Evolutionary conservation across 169 alveolate species (phyloP).

Genomic region (Cryptosporidium bovis): DNA sequence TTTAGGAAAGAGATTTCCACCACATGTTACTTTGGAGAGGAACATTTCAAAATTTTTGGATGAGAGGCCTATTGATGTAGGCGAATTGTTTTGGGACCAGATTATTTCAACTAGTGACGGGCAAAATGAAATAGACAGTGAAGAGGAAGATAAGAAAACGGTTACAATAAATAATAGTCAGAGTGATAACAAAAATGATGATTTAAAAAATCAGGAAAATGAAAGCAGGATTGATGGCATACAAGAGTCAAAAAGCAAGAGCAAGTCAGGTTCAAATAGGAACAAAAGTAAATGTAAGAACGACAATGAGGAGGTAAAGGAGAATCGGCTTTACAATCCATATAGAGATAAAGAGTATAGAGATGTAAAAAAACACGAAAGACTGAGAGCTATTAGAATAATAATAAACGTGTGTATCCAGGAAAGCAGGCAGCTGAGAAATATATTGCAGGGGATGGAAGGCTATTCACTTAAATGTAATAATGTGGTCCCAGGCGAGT

Average conservation of each 20-base stretch:
- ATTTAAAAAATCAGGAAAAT: too few species aligned
- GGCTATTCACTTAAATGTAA: slow-evolving; percentile 34
- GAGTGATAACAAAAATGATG: not conserved
- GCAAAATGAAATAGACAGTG: not conserved
- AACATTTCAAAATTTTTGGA: slow-evolving; percentile 61
- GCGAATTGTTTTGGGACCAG: slow-evolving; percentile 55
- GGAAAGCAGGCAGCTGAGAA: slow-evolving; percentile 58
- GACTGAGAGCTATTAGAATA: slow-evolving; percentile 61
- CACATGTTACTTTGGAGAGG: slow-evolving; percentile 67
- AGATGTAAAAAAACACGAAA: slow-evolving; percentile 39
- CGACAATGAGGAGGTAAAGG: not conserved
- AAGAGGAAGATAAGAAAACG: not conserved
- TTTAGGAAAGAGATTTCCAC: slow-evolving; percentile 69
- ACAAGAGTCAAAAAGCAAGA: not conserved
- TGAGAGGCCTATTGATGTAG: slow-evolving; percentile 67
- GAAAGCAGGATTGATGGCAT: not conserved
- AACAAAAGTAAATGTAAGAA: not conserved
- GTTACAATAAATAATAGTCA: not conserved
- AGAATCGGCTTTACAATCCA: slow-evolving; percentile 38
- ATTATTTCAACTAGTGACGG: not conserved
- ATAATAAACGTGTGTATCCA: slow-evolving; percentile 57
- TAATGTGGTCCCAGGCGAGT: slow-evolving; percentile 31
- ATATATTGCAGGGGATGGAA: slow-evolving; percentile 41
- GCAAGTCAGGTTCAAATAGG: not conserved
- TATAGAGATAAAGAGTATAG: slow-evolving; percentile 62